Conservation (phyloP, 176 grass and related monocot genomes). For the Musa acuminata region DNA sequence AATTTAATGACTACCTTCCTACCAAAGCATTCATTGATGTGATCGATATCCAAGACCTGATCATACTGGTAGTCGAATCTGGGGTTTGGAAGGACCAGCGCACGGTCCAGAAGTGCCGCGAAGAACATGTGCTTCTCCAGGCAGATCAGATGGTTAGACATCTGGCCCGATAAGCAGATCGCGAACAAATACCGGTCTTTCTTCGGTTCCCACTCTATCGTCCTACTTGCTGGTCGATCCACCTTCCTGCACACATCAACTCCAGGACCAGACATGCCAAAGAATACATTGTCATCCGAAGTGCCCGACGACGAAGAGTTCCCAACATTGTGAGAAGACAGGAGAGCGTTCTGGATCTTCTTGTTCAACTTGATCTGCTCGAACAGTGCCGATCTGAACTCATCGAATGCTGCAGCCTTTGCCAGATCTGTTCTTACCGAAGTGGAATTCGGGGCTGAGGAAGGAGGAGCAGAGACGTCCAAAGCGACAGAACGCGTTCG, state of each 20-base stretch:
- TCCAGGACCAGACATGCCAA: conserved; percentile 34
- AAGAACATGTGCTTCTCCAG: conserved; percentile 99
- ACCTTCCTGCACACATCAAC: conserved; percentile 40
- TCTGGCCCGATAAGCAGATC: conserved; percentile 78
- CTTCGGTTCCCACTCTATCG: conserved; percentile 89
- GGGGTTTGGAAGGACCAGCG: conserved; percentile 63
- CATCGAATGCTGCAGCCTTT: conserved; percentile 3
- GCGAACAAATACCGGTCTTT: conserved; percentile 69
- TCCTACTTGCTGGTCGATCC: conserved; percentile 33
- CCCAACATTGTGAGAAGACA: conserved; percentile 48
- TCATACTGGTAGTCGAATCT: conserved; percentile 74
- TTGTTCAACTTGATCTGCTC: conserved; percentile 74
- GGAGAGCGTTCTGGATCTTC: conserved; percentile 62
- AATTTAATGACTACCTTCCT: conserved; percentile 64
- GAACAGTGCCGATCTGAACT: conserved; percentile 52
- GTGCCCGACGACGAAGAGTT: conserved; percentile 10
- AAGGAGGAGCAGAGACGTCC: conserved; percentile 7
- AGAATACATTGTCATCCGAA: conserved; percentile 31
- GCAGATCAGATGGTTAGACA: conserved; percentile 98
- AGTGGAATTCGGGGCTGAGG: conserved; percentile 8
- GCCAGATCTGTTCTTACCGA: conserved; percentile 11
- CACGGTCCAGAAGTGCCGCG: conserved; percentile 64
- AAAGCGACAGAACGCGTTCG: conserved; percentile 19
- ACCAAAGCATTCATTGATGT: conserved; percentile 77
- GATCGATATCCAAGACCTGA: conserved; percentile 64